These are phyloP conservation scores for Colletotrichum sp. DNA, from an alignment of 2,329 filamentous ascomycete species.

Conservation along the genomic window DNA sequence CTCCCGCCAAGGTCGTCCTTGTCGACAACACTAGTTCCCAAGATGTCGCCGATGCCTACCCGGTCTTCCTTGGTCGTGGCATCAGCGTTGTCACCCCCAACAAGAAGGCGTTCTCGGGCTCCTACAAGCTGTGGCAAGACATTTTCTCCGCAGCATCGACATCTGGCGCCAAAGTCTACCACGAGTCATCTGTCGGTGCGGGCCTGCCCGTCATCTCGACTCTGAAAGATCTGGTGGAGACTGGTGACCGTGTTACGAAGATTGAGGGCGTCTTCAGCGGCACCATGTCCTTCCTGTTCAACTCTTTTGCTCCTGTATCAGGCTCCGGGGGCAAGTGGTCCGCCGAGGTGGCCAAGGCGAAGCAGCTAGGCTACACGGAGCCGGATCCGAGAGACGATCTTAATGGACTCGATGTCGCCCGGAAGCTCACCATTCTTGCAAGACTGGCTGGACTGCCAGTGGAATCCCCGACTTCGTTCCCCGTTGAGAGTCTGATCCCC, in stretches of 20 bases:
- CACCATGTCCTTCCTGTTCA: conserved; percentile 98
- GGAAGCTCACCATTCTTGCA: conserved; percentile 94
- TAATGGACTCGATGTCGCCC: conserved; percentile 89
- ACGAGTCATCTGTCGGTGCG: conserved; percentile 93
- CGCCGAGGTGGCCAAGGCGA: conserved; percentile 88
- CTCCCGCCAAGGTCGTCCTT: conserved; percentile 80
- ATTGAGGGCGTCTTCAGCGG: conserved; percentile 98
- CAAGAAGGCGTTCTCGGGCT: conserved; percentile 95
- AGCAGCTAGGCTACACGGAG: conserved; percentile 91
- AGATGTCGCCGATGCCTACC: conserved; percentile 83
- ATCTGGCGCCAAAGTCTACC: conserved; percentile 83
- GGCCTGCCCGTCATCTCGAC: conserved; percentile 94
- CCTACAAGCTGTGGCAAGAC: conserved; percentile 80
- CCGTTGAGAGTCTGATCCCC: conserved; percentile 92
- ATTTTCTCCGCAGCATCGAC: conserved; percentile 79
- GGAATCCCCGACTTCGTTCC: conserved; percentile 85
- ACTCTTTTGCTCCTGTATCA: conserved; percentile 86
- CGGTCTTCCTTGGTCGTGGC: conserved; percentile 77
- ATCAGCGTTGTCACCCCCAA: conserved; percentile 95
- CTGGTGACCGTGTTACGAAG: conserved; percentile 87
- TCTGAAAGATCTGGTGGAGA: conserved; percentile 90
- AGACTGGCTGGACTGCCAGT: conserved; percentile 83
- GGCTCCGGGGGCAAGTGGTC: conserved; percentile 84
- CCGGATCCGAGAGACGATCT: conserved; percentile 86
- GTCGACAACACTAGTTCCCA: conserved; percentile 97